Evolutionary conservation across 257 asterid genomes (phyloP).

Genomic region (Echites panduratus): DNA sequence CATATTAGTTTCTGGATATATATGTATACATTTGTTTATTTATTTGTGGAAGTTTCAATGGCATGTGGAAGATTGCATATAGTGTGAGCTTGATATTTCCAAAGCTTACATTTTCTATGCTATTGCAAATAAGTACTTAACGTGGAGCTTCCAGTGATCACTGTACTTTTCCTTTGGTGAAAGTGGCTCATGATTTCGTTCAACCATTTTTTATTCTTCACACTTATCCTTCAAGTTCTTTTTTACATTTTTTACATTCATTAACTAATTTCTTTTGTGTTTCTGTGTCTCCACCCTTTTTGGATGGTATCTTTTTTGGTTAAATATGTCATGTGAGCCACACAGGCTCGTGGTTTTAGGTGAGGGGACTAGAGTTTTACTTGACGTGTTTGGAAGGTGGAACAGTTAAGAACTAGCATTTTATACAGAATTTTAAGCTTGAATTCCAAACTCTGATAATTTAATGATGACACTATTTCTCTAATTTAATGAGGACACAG

Average conservation of each 20-base stretch:
- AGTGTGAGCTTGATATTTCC: neutral
- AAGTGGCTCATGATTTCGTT: too few species aligned
- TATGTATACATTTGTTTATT: neutral
- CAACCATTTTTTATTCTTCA: too few species aligned
- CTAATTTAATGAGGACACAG: too few species aligned
- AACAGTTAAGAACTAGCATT: slow-evolving; percentile 29
- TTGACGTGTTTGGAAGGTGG: slow-evolving; percentile 26
- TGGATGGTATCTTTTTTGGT: too few species aligned
- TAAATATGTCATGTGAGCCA: too few species aligned
- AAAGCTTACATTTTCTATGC: neutral
- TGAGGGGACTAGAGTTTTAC: slow-evolving; percentile 6
- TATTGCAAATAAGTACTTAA: neutral
- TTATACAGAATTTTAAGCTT: slow-evolving; percentile 30
- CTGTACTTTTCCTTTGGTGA: too few species aligned
- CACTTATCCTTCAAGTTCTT: too few species aligned
- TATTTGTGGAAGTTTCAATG: neutral
- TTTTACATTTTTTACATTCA: too few species aligned
- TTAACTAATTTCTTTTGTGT: too few species aligned
- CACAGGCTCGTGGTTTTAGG: too few species aligned
- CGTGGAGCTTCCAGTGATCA: neutral
- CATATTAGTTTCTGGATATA: too few species aligned
- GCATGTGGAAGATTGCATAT: neutral
- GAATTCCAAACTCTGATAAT: slow-evolving; percentile 23
- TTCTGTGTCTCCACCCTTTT: too few species aligned
- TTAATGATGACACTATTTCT: slow-evolving; percentile 12